Base-by-base conservation (phyloP, 768 basidiomycete species). In the Plicaturopsis crispa region DNA sequence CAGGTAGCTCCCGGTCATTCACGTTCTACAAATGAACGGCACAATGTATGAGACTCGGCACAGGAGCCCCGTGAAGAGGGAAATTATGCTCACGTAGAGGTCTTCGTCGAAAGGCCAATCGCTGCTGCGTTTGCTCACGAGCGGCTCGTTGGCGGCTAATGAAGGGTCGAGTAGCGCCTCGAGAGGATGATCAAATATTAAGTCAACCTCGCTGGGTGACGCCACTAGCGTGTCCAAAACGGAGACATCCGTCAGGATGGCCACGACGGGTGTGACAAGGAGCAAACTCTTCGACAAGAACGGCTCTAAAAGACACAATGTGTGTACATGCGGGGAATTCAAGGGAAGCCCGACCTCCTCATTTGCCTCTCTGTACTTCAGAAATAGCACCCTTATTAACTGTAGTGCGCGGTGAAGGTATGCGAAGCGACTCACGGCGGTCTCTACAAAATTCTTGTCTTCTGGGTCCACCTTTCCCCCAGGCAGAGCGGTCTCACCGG, bases 71-170 rank as follows among this genome's bases (percentile, higher is more conserved):
- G 16, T 13, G 28, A 11, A 32, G 8, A 33, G 22, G 14, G 34
- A 5, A 42, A 24, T n/a, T 5, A 41, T 32, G 60, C 81, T 36
- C 58, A 90, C 91, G 55, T 92, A 70, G 42, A 75, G 61, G 14
- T 81, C 80, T 6, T 70, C 67, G n/a, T 77, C 65, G 45, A 89
- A 90, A 1, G 77, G 76, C 91, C 91, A 94, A 52, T 89, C 65
- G 35, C 81, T 78, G 21, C 73, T 74, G 0, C 78, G 83, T 2
- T 59, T 62, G 14, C 64, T 58, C 1, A 72, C 76, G n/a, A 92
- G 60, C 1, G 46, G 36, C 36, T 68, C 63, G 34, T 70, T 66
- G 1, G 44, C 48, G 3, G 69, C 61, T 14, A 80, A 54, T 2
- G 49, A 50, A 0, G 82, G 84, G 43, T 88, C 76, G 14, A 90